Evolutionary conservation across 805 yeast species (phyloP).

Genomic region (Saturnispora besseyi): DNA sequence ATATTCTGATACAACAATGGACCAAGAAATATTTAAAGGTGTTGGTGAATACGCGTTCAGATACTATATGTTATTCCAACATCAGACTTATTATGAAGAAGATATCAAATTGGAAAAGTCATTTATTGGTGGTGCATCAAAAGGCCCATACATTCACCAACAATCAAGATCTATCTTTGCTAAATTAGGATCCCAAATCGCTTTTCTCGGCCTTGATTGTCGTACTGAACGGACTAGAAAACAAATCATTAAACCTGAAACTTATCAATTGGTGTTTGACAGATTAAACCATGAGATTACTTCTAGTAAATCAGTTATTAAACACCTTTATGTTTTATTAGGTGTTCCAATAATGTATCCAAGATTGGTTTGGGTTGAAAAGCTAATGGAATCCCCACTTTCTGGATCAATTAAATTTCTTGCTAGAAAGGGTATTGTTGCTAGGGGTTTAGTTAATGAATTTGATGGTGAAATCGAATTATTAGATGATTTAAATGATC

Average conservation of each 20-base stretch:
- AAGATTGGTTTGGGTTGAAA: conserved; percentile 84
- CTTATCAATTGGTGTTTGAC: conserved; percentile 54
- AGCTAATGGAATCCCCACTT: conserved; percentile 51
- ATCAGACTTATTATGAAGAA: conserved; percentile 50
- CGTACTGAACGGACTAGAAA: conserved; percentile 76
- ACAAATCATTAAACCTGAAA: conserved; percentile 42
- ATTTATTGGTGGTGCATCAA: conserved; percentile 53
- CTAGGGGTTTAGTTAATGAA: conserved; percentile 74
- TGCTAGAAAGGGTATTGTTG: conserved; percentile 53
- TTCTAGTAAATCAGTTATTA: conserved; percentile 42
- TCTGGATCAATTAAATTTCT: conserved; percentile 56
- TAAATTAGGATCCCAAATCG: conserved; percentile 65
- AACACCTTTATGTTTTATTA: conserved; percentile 72
- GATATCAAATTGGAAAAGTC: conserved; percentile 33
- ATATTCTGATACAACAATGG: conserved; percentile 69
- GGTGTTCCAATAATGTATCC: conserved; percentile 97
- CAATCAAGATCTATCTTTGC: conserved; percentile 61
- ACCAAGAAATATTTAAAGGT: conserved; percentile 52
- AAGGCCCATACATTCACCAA: conserved; percentile 65
- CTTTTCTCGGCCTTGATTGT: conserved; percentile 78
- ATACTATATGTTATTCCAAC: conserved; percentile 89
- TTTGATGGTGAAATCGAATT: conserved; percentile 90
- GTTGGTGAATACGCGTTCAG: conserved; percentile 76
- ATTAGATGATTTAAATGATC: conserved; percentile 89
- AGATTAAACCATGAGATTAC: conserved; percentile 50